Evolutionary conservation across 2,329 filamentous ascomycete genomes (phyloP).

Genomic region (Moelleriella libera): DNA sequence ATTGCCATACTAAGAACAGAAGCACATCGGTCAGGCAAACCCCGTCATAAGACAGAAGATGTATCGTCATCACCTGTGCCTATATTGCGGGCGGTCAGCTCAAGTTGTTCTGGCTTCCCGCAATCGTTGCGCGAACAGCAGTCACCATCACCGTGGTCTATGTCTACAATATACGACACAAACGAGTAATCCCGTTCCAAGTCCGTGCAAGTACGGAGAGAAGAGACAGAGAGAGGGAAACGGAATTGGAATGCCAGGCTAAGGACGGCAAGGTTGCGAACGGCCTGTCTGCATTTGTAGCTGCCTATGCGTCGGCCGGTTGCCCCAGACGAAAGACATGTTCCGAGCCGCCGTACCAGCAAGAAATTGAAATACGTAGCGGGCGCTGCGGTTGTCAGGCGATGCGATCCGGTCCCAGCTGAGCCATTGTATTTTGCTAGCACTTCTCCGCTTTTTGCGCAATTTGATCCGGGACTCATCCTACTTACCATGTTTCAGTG

Average conservation of each 20-base stretch:
- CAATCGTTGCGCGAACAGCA: too few species aligned
- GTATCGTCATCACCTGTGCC: too few species aligned
- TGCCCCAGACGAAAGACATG: background rate
- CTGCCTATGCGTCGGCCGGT: background rate
- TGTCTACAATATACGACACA: too few species aligned
- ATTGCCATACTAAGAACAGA: too few species aligned
- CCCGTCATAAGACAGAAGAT: too few species aligned
- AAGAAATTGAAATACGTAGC: background rate
- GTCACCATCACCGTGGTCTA: too few species aligned
- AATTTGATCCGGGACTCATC: background rate
- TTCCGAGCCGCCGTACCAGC: background rate
- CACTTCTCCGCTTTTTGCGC: background rate
- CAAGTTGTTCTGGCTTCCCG: too few species aligned
- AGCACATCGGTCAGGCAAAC: too few species aligned
- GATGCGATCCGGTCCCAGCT: background rate
- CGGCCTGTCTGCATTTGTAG: background rate
- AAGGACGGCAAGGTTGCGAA: background rate
- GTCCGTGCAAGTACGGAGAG: too few species aligned
- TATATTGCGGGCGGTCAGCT: too few species aligned
- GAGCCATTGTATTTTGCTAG: background rate
- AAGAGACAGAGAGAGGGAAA: background rate
- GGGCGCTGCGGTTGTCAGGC: background rate
- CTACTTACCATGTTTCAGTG: background rate
- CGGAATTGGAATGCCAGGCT: background rate
- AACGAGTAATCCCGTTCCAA: too few species aligned